These are phyloP conservation scores for Lathyrus aphaca DNA, from an alignment of 306 rosid genomes.

Conservation along the genomic window DNA sequence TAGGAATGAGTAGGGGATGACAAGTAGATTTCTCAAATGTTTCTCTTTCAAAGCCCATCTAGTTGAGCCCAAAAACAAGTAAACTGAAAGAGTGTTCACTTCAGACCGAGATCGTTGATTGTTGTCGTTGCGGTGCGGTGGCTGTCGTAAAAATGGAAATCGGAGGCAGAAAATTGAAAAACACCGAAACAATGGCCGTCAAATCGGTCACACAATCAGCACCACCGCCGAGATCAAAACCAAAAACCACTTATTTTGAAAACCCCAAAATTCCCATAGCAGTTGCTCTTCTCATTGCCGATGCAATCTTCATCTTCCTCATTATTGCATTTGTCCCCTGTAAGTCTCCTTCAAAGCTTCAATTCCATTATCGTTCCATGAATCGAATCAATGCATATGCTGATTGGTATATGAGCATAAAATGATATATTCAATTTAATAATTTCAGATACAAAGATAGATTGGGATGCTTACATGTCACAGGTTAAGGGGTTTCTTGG, in stretches of 20 bases:
- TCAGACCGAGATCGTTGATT: neutral
- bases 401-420: neutral
- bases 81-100: neutral
- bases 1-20: too few relatives aligned
- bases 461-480: constrained; percentile 99
- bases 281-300: constrained; percentile 57
- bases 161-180: constrained; percentile 44
- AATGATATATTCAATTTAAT: constrained; percentile 18
- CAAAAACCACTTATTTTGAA: constrained; percentile 8
- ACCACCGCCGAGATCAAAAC: constrained; percentile 38
- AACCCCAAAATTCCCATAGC: constrained; percentile 55
- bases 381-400: neutral
- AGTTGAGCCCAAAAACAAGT: neutral
- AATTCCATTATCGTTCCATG: constrained; percentile 3
- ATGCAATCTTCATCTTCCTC: constrained; percentile 62
- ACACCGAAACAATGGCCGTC: constrained; percentile 55
- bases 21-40: too few relatives aligned
- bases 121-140: neutral
- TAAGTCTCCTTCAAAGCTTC: constrained; percentile 33
- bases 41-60: neutral
- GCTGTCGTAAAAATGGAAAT: constrained; percentile 3
- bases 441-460: constrained; percentile 86
- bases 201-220: constrained; percentile 51
- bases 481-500: constrained; percentile 78
- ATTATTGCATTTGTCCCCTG: constrained; percentile 83